A percentile compares a stretch with the other conserved stretches of the same genome.
phyloP scores from a whole-genome alignment of 352 stramenopile species.

The Phytophthora pluvialis region DNA sequence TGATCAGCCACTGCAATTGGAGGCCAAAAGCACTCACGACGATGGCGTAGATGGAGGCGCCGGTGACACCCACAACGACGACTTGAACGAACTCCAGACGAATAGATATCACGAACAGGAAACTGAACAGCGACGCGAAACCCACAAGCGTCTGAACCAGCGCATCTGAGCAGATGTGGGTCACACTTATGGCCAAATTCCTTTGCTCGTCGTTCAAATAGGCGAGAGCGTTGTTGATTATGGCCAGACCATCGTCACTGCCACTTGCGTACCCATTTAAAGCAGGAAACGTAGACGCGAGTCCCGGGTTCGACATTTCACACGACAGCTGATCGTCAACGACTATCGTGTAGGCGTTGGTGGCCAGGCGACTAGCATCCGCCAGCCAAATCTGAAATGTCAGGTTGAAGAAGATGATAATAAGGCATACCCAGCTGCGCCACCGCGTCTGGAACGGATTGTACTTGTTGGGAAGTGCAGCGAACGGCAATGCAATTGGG shows the following conservation, averaged over 20 bases:
- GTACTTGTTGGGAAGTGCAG: conserved; percentile 57
- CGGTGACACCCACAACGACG: conserved; percentile 66
- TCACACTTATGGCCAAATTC: conserved; percentile 44
- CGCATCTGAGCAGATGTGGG: conserved; percentile 59
- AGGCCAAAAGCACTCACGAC: conserved; percentile 64
- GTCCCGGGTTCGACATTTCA: conserved; percentile 28
- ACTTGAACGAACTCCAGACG: conserved; percentile 90
- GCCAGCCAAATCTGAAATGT: conserved; percentile 82
- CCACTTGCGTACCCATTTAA: conserved; percentile 39
- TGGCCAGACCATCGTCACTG: conserved; percentile 17
- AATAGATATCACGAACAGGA: conserved; percentile 85
- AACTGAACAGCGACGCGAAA: conserved; percentile 81
- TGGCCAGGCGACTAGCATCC: conserved; percentile 58
- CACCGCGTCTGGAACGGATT: conserved; percentile 83
- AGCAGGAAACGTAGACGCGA: conserved; percentile 31
- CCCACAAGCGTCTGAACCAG: conserved; percentile 70
- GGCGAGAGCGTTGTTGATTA: conserved; percentile 29
- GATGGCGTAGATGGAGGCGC: conserved; percentile 62
- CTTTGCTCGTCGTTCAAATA: conserved; percentile 45
- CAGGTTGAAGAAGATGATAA: conserved; percentile 82
- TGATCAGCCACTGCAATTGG: conserved; percentile 72
- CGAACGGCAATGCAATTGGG: conserved; percentile 74
- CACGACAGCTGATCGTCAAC: conserved; percentile 54
- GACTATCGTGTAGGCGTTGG: conserved; percentile 46
- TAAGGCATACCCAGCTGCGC: conserved; percentile 75